phyloP scores from a whole-genome alignment of 2,329 filamentous ascomycete species.

The Myriangium duriaei region DNA sequence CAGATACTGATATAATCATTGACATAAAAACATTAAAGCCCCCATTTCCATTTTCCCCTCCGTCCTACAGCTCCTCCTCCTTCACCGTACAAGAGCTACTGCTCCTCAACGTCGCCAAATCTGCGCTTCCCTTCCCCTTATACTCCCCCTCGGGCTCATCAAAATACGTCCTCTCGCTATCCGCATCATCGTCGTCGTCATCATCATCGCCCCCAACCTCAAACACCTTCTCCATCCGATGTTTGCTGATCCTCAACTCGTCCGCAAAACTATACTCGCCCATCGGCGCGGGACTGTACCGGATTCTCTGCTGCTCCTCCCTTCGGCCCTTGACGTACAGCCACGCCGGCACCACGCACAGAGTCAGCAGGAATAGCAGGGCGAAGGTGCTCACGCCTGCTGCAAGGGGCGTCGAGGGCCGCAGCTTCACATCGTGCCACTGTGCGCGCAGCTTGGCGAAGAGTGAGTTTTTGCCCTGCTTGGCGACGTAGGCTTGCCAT shows the following conservation, averaged over 20 bases:
- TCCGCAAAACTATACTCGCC: background rate
- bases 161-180: background rate
- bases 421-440: slow-evolving; percentile 6
- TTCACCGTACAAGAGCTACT: background rate
- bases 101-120: background rate
- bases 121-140: background rate
- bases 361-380: background rate
- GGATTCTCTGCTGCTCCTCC: background rate
- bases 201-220: background rate
- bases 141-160: background rate
- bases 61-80: background rate
- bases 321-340: background rate
- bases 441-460: background rate
- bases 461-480: background rate
- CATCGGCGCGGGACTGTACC: background rate
- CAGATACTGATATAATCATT: no score
- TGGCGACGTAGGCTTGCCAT: slow-evolving; percentile 1
- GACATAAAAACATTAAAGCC: no score
- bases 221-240: background rate
- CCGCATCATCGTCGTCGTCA: slow-evolving; percentile 6
- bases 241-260: background rate
- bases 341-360: background rate
- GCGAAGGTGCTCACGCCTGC: background rate
- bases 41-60: no score
- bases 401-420: slow-evolving; percentile 1